Percentiles rank a stretch among this genome's conserved stretches.
phyloP scores from a whole-genome alignment of 768 basidiomycete genomes.

The Mycena pura region DNA sequence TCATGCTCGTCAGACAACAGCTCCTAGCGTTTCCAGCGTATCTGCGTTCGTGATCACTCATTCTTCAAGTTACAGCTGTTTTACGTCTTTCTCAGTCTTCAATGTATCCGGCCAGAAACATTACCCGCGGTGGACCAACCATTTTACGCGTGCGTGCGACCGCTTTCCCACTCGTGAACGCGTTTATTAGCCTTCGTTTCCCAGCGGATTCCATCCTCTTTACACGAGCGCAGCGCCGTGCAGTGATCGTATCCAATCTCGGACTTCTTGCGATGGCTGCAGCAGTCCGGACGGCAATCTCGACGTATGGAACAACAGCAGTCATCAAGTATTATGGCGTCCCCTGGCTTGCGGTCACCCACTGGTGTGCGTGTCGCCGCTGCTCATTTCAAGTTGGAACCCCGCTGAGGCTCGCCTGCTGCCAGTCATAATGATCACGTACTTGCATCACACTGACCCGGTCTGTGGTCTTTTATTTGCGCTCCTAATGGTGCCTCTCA shows the following conservation, averaged over 20 bases:
- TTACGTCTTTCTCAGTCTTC: conserved; percentile 32
- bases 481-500: not conserved
- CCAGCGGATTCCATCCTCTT: conserved; percentile 48
- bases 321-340: conserved; percentile 37
- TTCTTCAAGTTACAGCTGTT: conserved; percentile 16
- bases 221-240: conserved; percentile 38
- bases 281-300: conserved; percentile 30
- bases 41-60: conserved; percentile 35
- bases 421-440: conserved; percentile 52
- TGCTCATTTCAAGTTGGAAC: not conserved
- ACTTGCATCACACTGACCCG: conserved; percentile 72
- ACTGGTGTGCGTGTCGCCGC: conserved; percentile 17
- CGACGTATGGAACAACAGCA: conserved; percentile 30
- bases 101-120: conserved; percentile 46
- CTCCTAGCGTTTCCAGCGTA: conserved; percentile 53
- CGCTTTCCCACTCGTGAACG: not conserved
- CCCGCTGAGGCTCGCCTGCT: not conserved
- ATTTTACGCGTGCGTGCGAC: conserved; percentile 40
- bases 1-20: conserved; percentile 48
- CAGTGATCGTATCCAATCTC: conserved; percentile 45
- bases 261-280: conserved; percentile 40
- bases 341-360: conserved; percentile 23
- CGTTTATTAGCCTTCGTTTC: not conserved
- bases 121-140: conserved; percentile 49
- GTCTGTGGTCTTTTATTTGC: not conserved